A percentile compares a stretch with the other conserved stretches of the same genome.
phyloP scores from a whole-genome alignment of 73 alveolate species.

The Paramecium caudatum region DNA sequence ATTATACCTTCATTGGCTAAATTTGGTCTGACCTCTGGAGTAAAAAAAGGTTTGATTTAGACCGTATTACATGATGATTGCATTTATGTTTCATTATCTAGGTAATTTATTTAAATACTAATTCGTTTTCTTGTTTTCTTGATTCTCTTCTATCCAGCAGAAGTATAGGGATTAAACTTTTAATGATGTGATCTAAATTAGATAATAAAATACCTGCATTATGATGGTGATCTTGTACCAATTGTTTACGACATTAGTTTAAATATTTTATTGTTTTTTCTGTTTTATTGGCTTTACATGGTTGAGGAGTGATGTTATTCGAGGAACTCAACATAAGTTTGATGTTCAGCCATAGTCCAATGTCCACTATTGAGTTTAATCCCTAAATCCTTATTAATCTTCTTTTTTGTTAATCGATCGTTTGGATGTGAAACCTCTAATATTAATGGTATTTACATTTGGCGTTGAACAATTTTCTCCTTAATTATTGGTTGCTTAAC shows the following conservation, averaged over 20 bases:
- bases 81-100: not conserved
- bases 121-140: not conserved
- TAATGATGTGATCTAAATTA: slow-evolving; percentile 33
- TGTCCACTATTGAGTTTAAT: not conserved
- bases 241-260: not conserved
- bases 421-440: too few species aligned
- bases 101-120: not conserved
- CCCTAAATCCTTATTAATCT: not conserved
- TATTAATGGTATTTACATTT: not conserved
- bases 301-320: not conserved
- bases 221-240: slow-evolving; percentile 51
- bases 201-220: slow-evolving; percentile 23
- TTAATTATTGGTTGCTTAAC: not conserved
- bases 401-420: not conserved
- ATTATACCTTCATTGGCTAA: too few species aligned
- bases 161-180: slow-evolving; percentile 13
- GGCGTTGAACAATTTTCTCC: not conserved
- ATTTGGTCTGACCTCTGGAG: not conserved
- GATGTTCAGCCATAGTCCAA: slow-evolving; percentile 50
- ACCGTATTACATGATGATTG: not conserved
- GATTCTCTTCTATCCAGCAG: slow-evolving; percentile 44
- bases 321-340: slow-evolving; percentile 11
- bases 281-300: not conserved
- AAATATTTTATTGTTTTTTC: slow-evolving; percentile 44
- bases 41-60: not conserved